Conservation (phyloP, 805 yeast genomes). For the Kodamaea restingae region DNA sequence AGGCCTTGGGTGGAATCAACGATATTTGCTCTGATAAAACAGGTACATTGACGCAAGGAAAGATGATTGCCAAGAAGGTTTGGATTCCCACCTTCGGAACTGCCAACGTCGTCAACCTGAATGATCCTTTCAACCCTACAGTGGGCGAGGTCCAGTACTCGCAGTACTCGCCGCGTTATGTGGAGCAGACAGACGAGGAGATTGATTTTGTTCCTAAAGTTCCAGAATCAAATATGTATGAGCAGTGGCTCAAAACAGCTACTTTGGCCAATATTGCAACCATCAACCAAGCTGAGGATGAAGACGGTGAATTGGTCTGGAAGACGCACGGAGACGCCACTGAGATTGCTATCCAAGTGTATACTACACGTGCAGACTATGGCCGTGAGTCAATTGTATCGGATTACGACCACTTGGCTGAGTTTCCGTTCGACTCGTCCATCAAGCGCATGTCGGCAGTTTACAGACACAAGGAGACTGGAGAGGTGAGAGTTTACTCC, state of each 20-base stretch:
- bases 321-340: slow-evolving; percentile 86
- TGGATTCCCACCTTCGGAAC: slow-evolving; percentile 68
- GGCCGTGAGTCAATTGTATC: slow-evolving; percentile 33
- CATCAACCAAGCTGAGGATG: slow-evolving; percentile 46
- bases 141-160: slow-evolving; percentile 45
- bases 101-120: slow-evolving; percentile 48
- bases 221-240: slow-evolving; percentile 23
- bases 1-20: slow-evolving; percentile 73
- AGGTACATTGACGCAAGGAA: slow-evolving; percentile 78
- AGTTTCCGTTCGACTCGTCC: slow-evolving; percentile 73
- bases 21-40: slow-evolving; percentile 82
- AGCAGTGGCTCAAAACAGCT: slow-evolving; percentile 59
- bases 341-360: slow-evolving; percentile 83
- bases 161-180: slow-evolving; percentile 33
- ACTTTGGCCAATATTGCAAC: slow-evolving; percentile 78
- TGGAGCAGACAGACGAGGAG: slow-evolving; percentile 35
- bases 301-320: slow-evolving; percentile 50
- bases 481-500: slow-evolving; percentile 39
- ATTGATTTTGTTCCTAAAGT: slow-evolving; percentile 22
- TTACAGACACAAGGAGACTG: slow-evolving; percentile 29
- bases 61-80: slow-evolving; percentile 66
- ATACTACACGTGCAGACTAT: slow-evolving; percentile 54
- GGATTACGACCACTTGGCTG: slow-evolving; percentile 46
- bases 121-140: slow-evolving; percentile 62
- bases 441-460: slow-evolving; percentile 70